These are phyloP conservation scores for Chaetomium globosum DNA, from an alignment of 2,329 filamentous ascomycete species.

Conservation along the genomic window DNA sequence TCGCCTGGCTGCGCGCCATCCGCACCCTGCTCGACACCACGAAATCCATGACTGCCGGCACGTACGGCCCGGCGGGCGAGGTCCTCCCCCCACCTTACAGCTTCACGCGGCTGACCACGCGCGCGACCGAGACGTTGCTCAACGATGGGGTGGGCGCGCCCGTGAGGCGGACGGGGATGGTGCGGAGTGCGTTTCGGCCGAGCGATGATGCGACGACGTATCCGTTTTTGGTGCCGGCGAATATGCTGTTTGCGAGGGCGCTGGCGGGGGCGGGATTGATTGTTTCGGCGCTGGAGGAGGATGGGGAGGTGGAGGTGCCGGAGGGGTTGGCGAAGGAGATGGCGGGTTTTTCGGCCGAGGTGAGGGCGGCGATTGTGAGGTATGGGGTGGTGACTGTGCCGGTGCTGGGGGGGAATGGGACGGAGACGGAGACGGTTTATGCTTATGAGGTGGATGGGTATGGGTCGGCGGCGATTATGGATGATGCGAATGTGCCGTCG, in stretches of 20 bases:
- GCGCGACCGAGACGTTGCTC: slow-evolving; percentile 77
- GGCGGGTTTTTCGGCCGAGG: slow-evolving; percentile 59
- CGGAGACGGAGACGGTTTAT: slow-evolving; percentile 60
- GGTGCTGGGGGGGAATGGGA: slow-evolving; percentile 39
- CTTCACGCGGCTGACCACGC: slow-evolving; percentile 72
- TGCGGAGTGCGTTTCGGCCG: slow-evolving; percentile 85
- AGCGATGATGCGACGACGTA: slow-evolving; percentile 86
- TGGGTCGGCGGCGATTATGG: slow-evolving; percentile 63
- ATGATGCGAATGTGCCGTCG: slow-evolving; percentile 68
- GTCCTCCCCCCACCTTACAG: slow-evolving; percentile 67
- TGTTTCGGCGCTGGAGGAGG: slow-evolving; percentile 47
- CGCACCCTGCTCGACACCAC: slow-evolving; percentile 70
- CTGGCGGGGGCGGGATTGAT: slow-evolving; percentile 55
- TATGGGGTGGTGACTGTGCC: slow-evolving; percentile 50
- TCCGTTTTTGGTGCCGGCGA: slow-evolving; percentile 85
- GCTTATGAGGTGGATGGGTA: slow-evolving; percentile 75
- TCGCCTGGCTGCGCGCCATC: slow-evolving; percentile 74
- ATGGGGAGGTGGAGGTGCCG: slow-evolving; percentile 17
- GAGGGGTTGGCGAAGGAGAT: slow-evolving; percentile 60
- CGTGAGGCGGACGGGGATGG: slow-evolving; percentile 77
- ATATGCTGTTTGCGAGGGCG: slow-evolving; percentile 77
- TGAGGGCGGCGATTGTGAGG: slow-evolving; percentile 35
- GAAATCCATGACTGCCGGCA: slow-evolving; percentile 70
- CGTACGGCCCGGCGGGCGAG: slow-evolving; percentile 64
- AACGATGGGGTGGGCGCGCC: slow-evolving; percentile 80